Conservation (phyloP, 345 rosid genomes). For the Cardamine resedifolia region DNA sequence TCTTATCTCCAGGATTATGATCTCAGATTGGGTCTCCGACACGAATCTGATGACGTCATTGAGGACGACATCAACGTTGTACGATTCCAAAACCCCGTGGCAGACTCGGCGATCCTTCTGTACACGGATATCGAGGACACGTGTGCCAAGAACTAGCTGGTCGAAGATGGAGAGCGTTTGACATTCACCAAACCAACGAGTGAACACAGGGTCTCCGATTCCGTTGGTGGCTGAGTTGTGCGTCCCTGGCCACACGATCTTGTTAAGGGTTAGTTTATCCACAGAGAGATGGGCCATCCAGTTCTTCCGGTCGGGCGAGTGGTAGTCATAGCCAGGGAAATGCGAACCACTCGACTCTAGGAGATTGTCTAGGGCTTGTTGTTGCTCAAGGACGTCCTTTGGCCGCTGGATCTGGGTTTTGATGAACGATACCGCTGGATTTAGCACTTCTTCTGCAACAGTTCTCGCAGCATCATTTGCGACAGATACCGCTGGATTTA, state of each 20-base stretch:
- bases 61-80: slow-evolving; percentile 60
- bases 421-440: not conserved
- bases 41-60: slow-evolving; percentile 68
- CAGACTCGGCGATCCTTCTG: slow-evolving; percentile 63
- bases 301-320: slow-evolving; percentile 58
- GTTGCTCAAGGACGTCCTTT: slow-evolving; percentile 45
- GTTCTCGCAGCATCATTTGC: not conserved
- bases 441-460: not conserved
- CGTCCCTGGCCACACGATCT: slow-evolving; percentile 93
- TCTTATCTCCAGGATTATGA: slow-evolving; percentile 70
- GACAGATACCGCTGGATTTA: not conserved
- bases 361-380: slow-evolving; percentile 51
- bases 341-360: slow-evolving; percentile 44
- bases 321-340: slow-evolving; percentile 68
- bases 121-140: slow-evolving; percentile 73
- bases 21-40: slow-evolving; percentile 65
- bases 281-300: slow-evolving; percentile 71
- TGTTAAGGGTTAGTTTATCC: slow-evolving; percentile 48
- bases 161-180: slow-evolving; percentile 64
- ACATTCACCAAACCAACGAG: slow-evolving; percentile 80
- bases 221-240: slow-evolving; percentile 88
- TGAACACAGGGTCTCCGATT: slow-evolving; percentile 58
- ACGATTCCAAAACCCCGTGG: slow-evolving; percentile 66
- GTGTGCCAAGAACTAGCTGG: slow-evolving; percentile 65
- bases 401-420: slow-evolving; percentile 44